Evolutionary conservation across 2,329 filamentous ascomycete genomes (phyloP).

Genomic region (Pseudopyricularia cyperi): DNA sequence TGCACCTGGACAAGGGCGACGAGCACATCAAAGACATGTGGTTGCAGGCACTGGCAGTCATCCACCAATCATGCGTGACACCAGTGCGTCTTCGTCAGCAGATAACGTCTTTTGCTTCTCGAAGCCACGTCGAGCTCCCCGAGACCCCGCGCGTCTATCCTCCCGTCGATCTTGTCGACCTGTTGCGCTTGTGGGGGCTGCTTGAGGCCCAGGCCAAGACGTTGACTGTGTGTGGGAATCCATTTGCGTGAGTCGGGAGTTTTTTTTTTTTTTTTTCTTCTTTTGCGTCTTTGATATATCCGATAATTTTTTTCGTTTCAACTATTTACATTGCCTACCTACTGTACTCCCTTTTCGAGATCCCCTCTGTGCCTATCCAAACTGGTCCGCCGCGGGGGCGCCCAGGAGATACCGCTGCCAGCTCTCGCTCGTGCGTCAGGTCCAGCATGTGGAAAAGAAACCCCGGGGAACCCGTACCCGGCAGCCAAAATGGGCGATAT

Average conservation of each 20-base stretch:
- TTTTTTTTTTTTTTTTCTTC: too few species aligned
- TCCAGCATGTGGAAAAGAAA: not conserved
- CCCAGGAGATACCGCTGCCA: not conserved
- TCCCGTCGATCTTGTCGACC: not conserved
- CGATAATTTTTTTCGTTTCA: not conserved
- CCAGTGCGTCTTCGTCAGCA: constrained; percentile 4
- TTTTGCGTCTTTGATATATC: not conserved
- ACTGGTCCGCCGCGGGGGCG: not conserved
- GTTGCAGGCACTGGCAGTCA: constrained; percentile 14
- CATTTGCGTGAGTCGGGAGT: too few species aligned
- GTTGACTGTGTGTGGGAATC: not conserved
- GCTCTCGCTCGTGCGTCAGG: not conserved
- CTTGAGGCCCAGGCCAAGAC: not conserved
- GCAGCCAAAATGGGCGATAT: not conserved
- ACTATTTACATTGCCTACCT: too few species aligned
- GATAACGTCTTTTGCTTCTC: constrained; percentile 6
- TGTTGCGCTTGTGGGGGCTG: not conserved
- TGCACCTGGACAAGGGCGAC: constrained; percentile 16
- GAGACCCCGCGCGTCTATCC: not conserved
- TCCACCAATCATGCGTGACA: constrained; percentile 13
- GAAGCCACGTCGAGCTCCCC: not conserved
- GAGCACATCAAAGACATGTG: constrained; percentile 16
- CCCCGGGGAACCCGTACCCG: not conserved
- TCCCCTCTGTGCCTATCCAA: not conserved
- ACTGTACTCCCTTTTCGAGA: not conserved